phyloP scores from a whole-genome alignment of 1,139 yeast species.

The Debaryomyces coudertii region DNA sequence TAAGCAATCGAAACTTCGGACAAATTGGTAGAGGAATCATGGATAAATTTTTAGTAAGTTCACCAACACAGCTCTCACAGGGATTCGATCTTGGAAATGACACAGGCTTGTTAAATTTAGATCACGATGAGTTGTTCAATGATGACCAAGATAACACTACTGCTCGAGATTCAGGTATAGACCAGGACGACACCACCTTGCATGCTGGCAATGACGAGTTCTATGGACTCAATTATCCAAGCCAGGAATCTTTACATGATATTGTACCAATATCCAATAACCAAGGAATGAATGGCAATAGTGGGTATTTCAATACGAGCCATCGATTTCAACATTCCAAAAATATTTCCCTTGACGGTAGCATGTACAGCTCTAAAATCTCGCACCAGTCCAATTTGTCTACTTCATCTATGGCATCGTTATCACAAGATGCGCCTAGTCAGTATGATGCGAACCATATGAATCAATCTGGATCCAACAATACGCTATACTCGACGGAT shows the following conservation, averaged over 20 bases:
- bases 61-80: conserved; percentile 45
- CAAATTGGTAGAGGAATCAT: conserved; percentile 20
- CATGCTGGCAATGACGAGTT: conserved; percentile 4
- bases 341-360: conserved; percentile 33
- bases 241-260: conserved; percentile 18
- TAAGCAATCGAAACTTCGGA: conserved; percentile 9
- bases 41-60: conserved; percentile 51
- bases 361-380: conserved; percentile 11
- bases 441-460: conserved; percentile 1
- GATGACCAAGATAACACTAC: conserved; percentile 1
- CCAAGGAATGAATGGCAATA: conserved; percentile 5
- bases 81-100: conserved; percentile 30
- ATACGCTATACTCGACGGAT: conserved; percentile 22
- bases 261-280: conserved; percentile 30
- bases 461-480: conserved; percentile 1
- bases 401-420: conserved; percentile 24
- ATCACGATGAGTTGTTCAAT: not conserved
- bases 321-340: conserved; percentile 24
- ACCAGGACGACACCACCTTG: conserved; percentile 2
- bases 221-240: conserved; percentile 7
- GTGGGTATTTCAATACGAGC: conserved; percentile 4
- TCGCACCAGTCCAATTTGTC: conserved; percentile 24
- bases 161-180: not conserved
- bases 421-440: conserved; percentile 23
- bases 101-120: conserved; percentile 1